These are phyloP conservation scores for Gelatoporia subvermispora DNA, from an alignment of 768 basidiomycete genomes.

Conservation along the genomic window DNA sequence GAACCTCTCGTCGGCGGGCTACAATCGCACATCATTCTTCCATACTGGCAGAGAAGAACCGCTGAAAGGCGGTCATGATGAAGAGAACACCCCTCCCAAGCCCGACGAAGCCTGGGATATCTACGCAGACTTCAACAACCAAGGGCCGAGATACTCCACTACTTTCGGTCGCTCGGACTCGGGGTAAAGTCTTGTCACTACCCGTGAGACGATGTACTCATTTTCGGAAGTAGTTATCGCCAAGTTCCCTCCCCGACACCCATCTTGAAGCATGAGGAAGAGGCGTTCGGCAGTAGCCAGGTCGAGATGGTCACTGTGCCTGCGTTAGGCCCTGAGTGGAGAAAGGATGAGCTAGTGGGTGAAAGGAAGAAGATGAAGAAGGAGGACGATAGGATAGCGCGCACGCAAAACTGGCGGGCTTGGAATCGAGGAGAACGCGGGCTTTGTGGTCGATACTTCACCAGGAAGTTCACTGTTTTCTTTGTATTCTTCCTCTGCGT, in stretches of 20 bases:
- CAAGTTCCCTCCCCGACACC: slow-evolving; percentile 15
- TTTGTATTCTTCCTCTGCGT: slow-evolving; percentile 56
- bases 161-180: slow-evolving; percentile 46
- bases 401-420: slow-evolving; percentile 54
- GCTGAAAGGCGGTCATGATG: slow-evolving; percentile 72
- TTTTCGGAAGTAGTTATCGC: slow-evolving; percentile 15
- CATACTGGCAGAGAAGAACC: slow-evolving; percentile 70
- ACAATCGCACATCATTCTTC: slow-evolving; percentile 67
- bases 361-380: slow-evolving; percentile 67
- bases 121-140: slow-evolving; percentile 86
- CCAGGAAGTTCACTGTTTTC: slow-evolving; percentile 67
- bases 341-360: slow-evolving; percentile 60
- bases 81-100: slow-evolving; percentile 37
- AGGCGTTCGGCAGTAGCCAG: slow-evolving; percentile 34
- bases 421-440: slow-evolving; percentile 81
- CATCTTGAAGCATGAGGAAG: slow-evolving; percentile 33
- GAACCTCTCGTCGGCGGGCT: slow-evolving; percentile 52
- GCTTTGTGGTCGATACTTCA: slow-evolving; percentile 76
- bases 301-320: slow-evolving; percentile 93
- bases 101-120: slow-evolving; percentile 62
- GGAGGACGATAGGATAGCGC: slow-evolving; percentile 33
- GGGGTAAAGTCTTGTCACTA: slow-evolving; percentile 28
- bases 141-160: slow-evolving; percentile 71
- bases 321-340: slow-evolving; percentile 89
- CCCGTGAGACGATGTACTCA: not conserved